Conservation (phyloP, 1,139 yeast genomes). For the Zygoascus sp. region DNA sequence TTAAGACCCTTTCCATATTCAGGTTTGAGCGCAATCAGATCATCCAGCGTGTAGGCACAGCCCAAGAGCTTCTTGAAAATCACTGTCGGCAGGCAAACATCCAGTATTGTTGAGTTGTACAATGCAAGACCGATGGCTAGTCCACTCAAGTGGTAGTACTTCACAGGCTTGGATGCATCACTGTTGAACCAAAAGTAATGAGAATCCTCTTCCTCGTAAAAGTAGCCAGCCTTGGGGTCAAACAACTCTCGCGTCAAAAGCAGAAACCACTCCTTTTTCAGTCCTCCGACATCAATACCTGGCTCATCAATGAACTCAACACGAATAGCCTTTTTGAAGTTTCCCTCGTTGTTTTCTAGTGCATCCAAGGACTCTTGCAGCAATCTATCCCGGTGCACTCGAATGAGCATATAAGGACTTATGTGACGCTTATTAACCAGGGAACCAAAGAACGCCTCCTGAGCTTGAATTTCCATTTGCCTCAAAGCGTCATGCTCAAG, state of each 20-base stretch:
- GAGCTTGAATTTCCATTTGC: constrained; percentile 83
- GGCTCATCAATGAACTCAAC: constrained; percentile 83
- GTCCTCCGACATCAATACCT: constrained; percentile 93
- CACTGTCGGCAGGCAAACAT: constrained; percentile 69
- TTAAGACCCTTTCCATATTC: constrained; percentile 55
- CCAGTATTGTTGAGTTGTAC: constrained; percentile 82
- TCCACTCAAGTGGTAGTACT: constrained; percentile 71
- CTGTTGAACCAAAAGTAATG: constrained; percentile 67
- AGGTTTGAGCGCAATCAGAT: constrained; percentile 66
- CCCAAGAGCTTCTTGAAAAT: constrained; percentile 70
- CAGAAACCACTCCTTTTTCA: constrained; percentile 88
- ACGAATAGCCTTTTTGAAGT: constrained; percentile 67
- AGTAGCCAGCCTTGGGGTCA: constrained; percentile 47
- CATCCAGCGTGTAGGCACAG: constrained; percentile 53
- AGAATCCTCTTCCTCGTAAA: constrained; percentile 60
- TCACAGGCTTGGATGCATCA: constrained; percentile 40
- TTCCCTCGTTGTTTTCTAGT: constrained; percentile 53
- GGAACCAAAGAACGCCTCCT: constrained; percentile 79
- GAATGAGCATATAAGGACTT: constrained; percentile 64
- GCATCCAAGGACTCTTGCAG: constrained; percentile 72
- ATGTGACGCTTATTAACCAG: constrained; percentile 56
- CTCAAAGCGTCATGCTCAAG: constrained; percentile 78
- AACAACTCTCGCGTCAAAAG: constrained; percentile 66
- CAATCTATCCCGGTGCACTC: constrained; percentile 62
- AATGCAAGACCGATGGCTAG: constrained; percentile 85